Percentiles rank a stretch among this genome's conserved stretches.
phyloP scores from a whole-genome alignment of 257 asterid genomes.

The Nicotiana benthamiana region DNA sequence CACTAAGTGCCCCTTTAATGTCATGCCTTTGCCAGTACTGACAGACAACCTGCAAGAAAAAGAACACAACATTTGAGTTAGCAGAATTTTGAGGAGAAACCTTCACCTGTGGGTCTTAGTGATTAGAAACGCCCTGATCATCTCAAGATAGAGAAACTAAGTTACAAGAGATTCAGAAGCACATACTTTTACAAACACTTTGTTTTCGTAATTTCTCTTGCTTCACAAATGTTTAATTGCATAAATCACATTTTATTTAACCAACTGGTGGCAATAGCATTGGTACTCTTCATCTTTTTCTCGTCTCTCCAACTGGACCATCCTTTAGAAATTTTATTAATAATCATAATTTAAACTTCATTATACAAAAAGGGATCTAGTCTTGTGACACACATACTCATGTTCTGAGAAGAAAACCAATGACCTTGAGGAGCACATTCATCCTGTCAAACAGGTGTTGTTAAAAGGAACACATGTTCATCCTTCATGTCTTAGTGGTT shows the following conservation, averaged over 20 bases:
- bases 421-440: not conserved
- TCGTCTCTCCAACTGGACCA: not conserved
- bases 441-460: not conserved
- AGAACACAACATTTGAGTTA: not conserved
- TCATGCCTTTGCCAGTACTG: slow-evolving; percentile 82
- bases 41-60: slow-evolving; percentile 51
- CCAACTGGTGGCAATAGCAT: not conserved
- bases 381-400: not conserved
- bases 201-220: not conserved
- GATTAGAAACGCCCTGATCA: not conserved
- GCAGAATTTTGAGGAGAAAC: not conserved
- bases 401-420: not conserved
- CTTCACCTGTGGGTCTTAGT: not conserved
- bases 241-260: not conserved
- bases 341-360: not conserved
- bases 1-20: slow-evolving; percentile 71
- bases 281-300: too few relatives aligned
- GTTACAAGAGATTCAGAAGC: not conserved
- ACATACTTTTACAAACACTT: not conserved
- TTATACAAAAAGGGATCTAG: not conserved
- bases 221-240: not conserved
- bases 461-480: not conserved
- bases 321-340: not conserved
- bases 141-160: not conserved
- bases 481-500: not conserved